Base-by-base conservation (phyloP, 148 eudicot genomes). In the Rhododendron vialii region DNA sequence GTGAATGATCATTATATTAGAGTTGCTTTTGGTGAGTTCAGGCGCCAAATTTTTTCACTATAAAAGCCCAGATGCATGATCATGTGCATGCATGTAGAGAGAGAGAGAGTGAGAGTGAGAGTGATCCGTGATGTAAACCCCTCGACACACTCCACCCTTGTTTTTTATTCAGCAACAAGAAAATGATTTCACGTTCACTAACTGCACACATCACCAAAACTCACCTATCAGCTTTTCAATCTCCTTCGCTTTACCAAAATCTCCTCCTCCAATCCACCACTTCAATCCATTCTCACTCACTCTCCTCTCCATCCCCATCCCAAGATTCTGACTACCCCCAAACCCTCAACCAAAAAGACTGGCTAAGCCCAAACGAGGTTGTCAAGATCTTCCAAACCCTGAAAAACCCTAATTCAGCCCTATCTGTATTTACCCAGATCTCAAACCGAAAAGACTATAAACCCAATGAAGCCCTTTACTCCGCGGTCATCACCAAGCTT, bases 401-500 rank as follows among this genome's bases (percentile, higher is more conserved):
- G 28, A 85, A 87, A 89, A 89, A 94, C 84, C 95, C 96, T 57
- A 88, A 84, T 87, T 88, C 88, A 71, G 85, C 93, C 3, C 92
- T 94, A 35, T 38, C 91, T 12, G 86, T 92, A 24, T 75, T 95
- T 0, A 24, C 86, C 18, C 96, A 95, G 45, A 86, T 93, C 84
- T 94, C 96, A 1, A 85, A 71, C 78, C 94, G 99, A 80, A 93
- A 92, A 85, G 99, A 96, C 86, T 95, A 91, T 78, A 92, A 88
- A 83, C 99, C 99, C 88, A 95, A 88, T 84, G 95, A 96, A 91
- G 82, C 91, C 36, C 90, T 96, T 41, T 96, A 88, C 89, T 82
- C 91, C 55, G 88, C 91, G 1, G 85, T 96, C 69, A 81, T 92
- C 84, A 88, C 88, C 77, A 96, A 93, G 85, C 90, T 95, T 33